Evolutionary conservation across 305 asterid species (phyloP), one percentile per base, ranked within the genome.

Genomic region (Fraxinus sp.): DNA sequence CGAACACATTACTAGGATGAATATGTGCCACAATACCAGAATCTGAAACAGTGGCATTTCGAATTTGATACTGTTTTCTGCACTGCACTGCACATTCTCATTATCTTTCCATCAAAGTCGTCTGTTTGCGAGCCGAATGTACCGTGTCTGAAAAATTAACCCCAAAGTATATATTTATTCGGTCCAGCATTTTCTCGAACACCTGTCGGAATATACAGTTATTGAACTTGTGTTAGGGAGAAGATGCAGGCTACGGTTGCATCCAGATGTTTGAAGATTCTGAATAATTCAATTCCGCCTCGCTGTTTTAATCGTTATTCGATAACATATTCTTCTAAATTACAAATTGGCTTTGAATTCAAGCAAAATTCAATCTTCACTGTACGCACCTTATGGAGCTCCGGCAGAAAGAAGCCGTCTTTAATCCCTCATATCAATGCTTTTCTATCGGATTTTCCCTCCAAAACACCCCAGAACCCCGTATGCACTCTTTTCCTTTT

Each of bases 401-500:
- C 94, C 72, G 59, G 89, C 78, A 87, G 93, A 80, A 71, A 87
- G 37, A 81, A 86, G 82, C 86, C 94, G 26, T 81, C 70, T 79
- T 74, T 83, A 46, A 82, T 88, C 81, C 86, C 75, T 79, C 89
- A 18, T 43, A 30, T 92, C 86, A 92, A 88, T 72, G 92, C 93
- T 46, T 94, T 96, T 89, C 89, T 93, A 71, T 89, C 94, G 26
- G 92, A 93, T 79, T 86, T 88, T 66, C 89, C 98, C 52, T 70
- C 96, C 76, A 90, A 82, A 72, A 30, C 88, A 32, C 90, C 93
- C 77, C 93, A 85, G 59, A 88, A 84, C 59, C 89, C 89, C 35
- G 98, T 96, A 36, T 84, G 81, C 52, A 66, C 26, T 28, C 18
- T 79, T 22, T 68, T 74, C 78, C 24, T 5, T 14, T 75, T 24